Base-by-base conservation (phyloP, 2,329 filamentous ascomycete species). In the Setomelanomma holmii region DNA sequence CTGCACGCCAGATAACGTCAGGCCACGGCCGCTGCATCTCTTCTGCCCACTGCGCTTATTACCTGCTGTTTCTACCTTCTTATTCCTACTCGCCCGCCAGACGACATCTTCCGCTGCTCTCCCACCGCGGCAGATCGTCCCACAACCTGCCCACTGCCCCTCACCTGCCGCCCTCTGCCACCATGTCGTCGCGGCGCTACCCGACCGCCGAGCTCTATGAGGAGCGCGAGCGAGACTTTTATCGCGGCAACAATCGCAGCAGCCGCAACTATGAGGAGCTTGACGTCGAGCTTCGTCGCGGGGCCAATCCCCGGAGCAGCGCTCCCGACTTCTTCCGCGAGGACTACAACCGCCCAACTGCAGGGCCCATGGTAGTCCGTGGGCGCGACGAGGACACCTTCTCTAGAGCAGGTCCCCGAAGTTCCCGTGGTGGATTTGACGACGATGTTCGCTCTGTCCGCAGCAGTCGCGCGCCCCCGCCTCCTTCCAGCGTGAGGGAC, bases 221-320 rank as follows among this genome's bases (percentile, higher is more conserved):
- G 45, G 78, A 81, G 63, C 76, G 78, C 47, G 76, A 81, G 62
- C 74, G 79, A 55, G 80, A 82, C 58, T 78, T 81, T 58, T 79
- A 80, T 55, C 74, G 75, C 61, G 76, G 71, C 53, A 69, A 71
- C 55, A 65, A 67, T 55, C 74, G 73, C 63, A 71, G 63, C 59
- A 63, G 69, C 12, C 76, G 74, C 63, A 78, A 78, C 61, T 80
- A 80, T 58, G 79, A 81, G 23, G 80, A 82, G 43, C 70, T 81
- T 39, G 80, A 84, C 51, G 54, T 80, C 38, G 81, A 83, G 58
- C 73, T 81, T 49, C 64, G 70, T 60, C 62, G 66, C 45, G 63
- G 65, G 38, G 58, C 55, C 19, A 69, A 76, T 39, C 74, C 78
- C 10, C 73, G 74, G 22, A 75, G 76, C 43, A 75, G 77, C 41